These are phyloP conservation scores for Eucommia ulmoides DNA, from an alignment of 257 asterid species.

Conservation along the genomic window DNA sequence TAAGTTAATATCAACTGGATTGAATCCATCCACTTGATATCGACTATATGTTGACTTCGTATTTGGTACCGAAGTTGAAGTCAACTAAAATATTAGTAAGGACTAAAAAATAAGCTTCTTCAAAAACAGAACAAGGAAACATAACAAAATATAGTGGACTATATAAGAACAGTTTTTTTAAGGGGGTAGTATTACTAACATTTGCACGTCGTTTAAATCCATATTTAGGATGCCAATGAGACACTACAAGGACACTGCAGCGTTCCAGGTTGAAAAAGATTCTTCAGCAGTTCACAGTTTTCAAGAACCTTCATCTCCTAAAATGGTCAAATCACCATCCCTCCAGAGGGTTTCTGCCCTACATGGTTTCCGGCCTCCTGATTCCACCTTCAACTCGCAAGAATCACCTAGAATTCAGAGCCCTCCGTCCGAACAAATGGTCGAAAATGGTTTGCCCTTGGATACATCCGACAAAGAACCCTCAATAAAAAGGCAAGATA, in stretches of 20 bases:
- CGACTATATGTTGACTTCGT: too few species aligned
- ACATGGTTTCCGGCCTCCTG: neutral
- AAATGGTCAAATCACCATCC: constrained; percentile 1
- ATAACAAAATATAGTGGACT: too few species aligned
- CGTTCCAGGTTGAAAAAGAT: neutral
- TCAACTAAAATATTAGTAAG: too few species aligned
- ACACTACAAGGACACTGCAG: neutral
- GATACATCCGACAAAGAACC: neutral
- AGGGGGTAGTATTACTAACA: too few species aligned
- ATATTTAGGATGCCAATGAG: neutral
- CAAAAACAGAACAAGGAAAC: too few species aligned
- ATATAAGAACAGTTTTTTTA: too few species aligned
- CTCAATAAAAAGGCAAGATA: neutral
- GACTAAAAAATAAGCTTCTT: too few species aligned
- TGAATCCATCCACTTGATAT: too few species aligned
- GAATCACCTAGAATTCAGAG: neutral
- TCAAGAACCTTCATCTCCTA: neutral
- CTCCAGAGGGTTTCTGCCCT: neutral
- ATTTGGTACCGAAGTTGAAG: too few species aligned
- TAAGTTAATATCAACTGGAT: too few species aligned
- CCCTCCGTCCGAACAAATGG: neutral
- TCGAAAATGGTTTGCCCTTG: neutral
- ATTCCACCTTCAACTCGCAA: neutral
- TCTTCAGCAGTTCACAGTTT: neutral
- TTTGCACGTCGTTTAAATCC: too few species aligned